A percentile compares a stretch with the other conserved stretches of the same genome.
Conservation (phyloP, 179 eudicot species). For the Heliamphora pulchella region DNA sequence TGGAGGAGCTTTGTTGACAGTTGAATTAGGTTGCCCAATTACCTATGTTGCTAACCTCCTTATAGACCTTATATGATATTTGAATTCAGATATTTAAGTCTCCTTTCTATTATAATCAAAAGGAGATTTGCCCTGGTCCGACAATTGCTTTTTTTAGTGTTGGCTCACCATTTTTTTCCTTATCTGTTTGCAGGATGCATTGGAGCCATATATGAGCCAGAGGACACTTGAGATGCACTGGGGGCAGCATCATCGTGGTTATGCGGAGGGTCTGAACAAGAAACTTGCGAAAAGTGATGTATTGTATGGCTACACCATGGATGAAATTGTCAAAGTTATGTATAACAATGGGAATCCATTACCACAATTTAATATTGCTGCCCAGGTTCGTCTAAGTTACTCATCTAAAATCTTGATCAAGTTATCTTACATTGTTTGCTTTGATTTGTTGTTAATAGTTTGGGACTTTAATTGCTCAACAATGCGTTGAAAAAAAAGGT, state of each 20-base stretch:
- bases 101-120: conserved; percentile 2
- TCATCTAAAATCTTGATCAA: background rate
- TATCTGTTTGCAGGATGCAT: conserved; percentile 55
- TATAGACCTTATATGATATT: background rate
- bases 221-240: conserved; percentile 74
- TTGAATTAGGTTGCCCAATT: background rate
- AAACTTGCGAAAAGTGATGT: conserved; percentile 58
- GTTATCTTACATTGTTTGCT: background rate
- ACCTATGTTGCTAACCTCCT: background rate
- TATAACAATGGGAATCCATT: conserved; percentile 86
- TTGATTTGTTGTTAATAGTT: background rate
- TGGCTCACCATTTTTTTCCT: background rate
- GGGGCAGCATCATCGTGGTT: conserved; percentile 78
- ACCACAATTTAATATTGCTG: conserved; percentile 85
- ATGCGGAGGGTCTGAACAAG: conserved; percentile 65
- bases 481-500: background rate
- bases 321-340: conserved; percentile 78
- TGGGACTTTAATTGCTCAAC: conserved; percentile 3
- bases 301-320: conserved; percentile 79
- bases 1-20: background rate
- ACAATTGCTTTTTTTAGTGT: background rate
- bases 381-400: conserved; percentile 55
- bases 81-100: background rate
- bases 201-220: conserved; percentile 89
- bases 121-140: background rate